These are phyloP conservation scores for Sindora glabra DNA, from an alignment of 306 rosid species.

Conservation along the genomic window DNA sequence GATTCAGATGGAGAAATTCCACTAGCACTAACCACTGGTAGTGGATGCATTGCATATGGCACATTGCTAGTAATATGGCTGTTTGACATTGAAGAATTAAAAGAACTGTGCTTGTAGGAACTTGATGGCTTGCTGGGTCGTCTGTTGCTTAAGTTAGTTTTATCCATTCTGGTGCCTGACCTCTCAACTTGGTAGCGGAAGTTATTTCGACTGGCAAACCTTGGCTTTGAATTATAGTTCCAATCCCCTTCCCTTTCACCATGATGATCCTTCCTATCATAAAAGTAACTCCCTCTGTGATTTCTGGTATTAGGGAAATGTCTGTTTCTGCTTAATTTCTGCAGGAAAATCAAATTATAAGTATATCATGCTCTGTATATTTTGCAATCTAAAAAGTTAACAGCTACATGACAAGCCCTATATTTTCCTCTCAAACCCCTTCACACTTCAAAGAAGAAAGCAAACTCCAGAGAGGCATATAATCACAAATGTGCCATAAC, in stretches of 20 bases:
- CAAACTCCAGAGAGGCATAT: neutral
- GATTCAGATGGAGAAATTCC: conserved; percentile 38
- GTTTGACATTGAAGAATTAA: conserved; percentile 16
- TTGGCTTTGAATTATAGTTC: conserved; percentile 65
- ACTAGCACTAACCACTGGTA: conserved; percentile 33
- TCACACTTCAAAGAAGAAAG: neutral
- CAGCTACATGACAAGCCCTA: neutral
- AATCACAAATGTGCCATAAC: neutral
- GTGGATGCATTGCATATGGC: conserved; percentile 34
- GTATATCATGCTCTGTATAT: neutral
- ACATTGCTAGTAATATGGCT: conserved; percentile 31
- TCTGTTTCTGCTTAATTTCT: conserved; percentile 77
- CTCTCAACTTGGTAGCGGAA: conserved; percentile 64
- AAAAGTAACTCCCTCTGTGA: conserved; percentile 66
- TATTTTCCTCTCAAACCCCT: neutral
- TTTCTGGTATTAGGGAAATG: conserved; percentile 61
- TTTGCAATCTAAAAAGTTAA: neutral
- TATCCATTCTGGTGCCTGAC: conserved; percentile 40
- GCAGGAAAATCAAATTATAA: conserved; percentile 17
- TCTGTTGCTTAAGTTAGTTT: conserved; percentile 27
- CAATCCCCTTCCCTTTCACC: conserved; percentile 86
- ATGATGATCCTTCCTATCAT: conserved; percentile 75
- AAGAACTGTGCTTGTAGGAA: conserved; percentile 39
- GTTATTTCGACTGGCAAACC: conserved; percentile 63
- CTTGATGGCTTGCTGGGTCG: conserved; percentile 43